phyloP scores from a whole-genome alignment of 495 filamentous ascomycete species.

The Neurospora sp. region DNA sequence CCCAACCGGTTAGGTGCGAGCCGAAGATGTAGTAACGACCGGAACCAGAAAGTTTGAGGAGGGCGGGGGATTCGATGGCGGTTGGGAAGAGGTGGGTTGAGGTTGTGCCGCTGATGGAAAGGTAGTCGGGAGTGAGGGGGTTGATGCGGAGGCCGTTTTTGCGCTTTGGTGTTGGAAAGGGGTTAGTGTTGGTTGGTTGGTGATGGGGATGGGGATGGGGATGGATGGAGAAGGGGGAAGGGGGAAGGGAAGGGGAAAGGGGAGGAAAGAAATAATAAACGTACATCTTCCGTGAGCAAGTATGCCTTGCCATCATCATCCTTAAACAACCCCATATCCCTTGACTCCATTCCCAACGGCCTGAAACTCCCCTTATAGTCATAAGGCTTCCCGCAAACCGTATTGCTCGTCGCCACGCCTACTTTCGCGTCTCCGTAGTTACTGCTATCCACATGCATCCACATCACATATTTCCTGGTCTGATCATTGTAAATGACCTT shows the following conservation, averaged over 20 bases:
- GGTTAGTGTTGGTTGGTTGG: too few relatives aligned
- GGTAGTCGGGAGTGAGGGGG: conserved; percentile 37
- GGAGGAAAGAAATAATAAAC: too few relatives aligned
- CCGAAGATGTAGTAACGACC: conserved; percentile 32
- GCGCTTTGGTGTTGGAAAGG: too few relatives aligned
- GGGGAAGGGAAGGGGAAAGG: background rate
- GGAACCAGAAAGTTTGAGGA: conserved; percentile 24
- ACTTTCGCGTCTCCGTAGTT: conserved; percentile 55
- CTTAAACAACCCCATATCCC: conserved; percentile 55
- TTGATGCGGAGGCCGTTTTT: conserved; percentile 44
- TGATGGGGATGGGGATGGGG: too few relatives aligned
- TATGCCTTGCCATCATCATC: conserved; percentile 51
- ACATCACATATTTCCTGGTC: conserved; percentile 45
- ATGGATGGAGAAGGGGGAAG: conserved; percentile 7
- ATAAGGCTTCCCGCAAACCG: conserved; percentile 48
- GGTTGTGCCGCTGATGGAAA: conserved; percentile 33
- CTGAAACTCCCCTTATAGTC: conserved; percentile 23
- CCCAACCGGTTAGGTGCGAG: conserved; percentile 34
- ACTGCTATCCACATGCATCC: conserved; percentile 56
- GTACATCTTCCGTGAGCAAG: conserved; percentile 52
- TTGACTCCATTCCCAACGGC: conserved; percentile 42
- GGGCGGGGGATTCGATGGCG: conserved; percentile 31
- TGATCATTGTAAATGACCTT: conserved; percentile 52
- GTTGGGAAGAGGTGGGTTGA: conserved; percentile 27
- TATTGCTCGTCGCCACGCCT: conserved; percentile 48